These are phyloP conservation scores for Paramecium sexaurelia DNA, from an alignment of 73 alveolate genomes.

Conservation along the genomic window DNA sequence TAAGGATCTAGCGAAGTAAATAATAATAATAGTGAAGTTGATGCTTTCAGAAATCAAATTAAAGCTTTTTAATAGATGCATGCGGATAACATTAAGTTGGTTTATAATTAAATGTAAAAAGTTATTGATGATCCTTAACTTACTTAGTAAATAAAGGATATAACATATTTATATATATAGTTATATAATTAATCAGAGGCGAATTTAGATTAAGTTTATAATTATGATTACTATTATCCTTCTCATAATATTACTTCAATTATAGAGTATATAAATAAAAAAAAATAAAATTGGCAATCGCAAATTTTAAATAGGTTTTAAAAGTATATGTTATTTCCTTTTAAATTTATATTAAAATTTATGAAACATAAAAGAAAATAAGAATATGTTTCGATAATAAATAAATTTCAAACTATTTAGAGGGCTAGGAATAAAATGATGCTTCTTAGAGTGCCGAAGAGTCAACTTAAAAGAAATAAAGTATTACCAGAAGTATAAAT, in stretches of 20 bases:
- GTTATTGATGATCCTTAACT: background rate
- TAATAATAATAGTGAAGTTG: background rate
- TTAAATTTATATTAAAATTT: conserved; percentile 1
- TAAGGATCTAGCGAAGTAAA: background rate
- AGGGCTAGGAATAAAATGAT: background rate
- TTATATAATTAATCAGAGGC: background rate
- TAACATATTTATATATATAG: background rate
- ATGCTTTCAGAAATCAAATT: background rate
- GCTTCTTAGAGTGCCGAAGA: background rate
- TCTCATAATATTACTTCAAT: background rate
- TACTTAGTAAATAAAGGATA: background rate
- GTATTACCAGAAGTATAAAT: background rate
- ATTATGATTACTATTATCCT: conserved; percentile 12
- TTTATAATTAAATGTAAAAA: background rate
- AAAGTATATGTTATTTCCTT: conserved; percentile 19
- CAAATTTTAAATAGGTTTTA: background rate
- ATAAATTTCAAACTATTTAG: background rate
- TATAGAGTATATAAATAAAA: background rate
- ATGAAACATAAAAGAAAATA: background rate
- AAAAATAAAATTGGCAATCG: background rate
- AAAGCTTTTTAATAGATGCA: background rate
- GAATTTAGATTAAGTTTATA: background rate
- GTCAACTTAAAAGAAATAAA: background rate
- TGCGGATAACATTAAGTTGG: background rate
- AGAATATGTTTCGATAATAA: background rate